Percentiles rank a stretch among this genome's conserved stretches.
phyloP scores from a whole-genome alignment of 345 rosid genomes.

The Angophora floribunda region DNA sequence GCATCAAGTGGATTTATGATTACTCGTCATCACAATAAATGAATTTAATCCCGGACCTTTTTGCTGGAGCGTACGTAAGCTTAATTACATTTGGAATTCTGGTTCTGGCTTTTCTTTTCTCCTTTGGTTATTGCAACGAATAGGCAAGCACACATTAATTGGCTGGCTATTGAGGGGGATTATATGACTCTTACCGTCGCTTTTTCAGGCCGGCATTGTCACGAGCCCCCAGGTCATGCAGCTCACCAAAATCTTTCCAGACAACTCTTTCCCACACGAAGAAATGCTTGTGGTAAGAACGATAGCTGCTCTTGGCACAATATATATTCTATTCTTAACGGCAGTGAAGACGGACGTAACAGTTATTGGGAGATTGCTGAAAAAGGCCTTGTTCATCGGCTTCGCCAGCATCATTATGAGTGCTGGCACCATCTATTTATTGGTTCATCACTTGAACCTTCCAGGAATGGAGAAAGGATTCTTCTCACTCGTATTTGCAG shows the following conservation, averaged over 20 bases:
- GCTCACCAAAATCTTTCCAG: background rate
- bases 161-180: background rate
- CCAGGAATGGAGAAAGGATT: background rate
- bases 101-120: background rate
- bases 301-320: background rate
- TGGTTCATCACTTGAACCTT: background rate
- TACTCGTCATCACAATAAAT: background rate
- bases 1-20: background rate
- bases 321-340: constrained; percentile 5
- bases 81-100: background rate
- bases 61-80: background rate
- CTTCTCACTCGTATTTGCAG: background rate
- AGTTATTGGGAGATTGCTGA: background rate
- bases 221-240: background rate
- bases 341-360: constrained; percentile 14
- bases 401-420: background rate
- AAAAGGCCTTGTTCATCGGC: background rate
- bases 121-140: background rate
- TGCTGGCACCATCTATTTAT: background rate
- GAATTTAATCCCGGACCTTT: background rate
- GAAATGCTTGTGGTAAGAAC: background rate
- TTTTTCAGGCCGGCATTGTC: constrained; percentile 10
- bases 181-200: background rate
- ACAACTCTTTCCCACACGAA: background rate
- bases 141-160: background rate